A percentile compares a stretch with the other conserved stretches of the same genome.
phyloP scores from a whole-genome alignment of 2,329 filamentous ascomycete species.

The Elsinoe ampelina region DNA sequence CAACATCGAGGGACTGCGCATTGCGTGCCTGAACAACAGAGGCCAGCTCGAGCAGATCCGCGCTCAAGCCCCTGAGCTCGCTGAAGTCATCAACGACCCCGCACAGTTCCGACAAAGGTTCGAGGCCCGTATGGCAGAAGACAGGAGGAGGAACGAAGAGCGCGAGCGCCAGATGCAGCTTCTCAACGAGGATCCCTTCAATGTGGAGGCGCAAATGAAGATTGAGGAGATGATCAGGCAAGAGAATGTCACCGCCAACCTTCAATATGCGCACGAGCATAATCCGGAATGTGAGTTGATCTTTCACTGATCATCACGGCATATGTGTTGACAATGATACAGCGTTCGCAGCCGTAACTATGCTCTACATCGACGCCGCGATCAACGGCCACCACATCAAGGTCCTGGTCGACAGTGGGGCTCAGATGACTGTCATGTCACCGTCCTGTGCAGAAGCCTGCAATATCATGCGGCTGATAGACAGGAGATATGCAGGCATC shows the following conservation, averaged over 20 bases:
- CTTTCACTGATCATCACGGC: background rate
- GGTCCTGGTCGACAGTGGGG: constrained; percentile 93
- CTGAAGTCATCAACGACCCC: constrained; percentile 64
- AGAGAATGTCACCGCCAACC: constrained; percentile 85
- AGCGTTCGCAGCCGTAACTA: constrained; percentile 92
- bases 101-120: constrained; percentile 67
- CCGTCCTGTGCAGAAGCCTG: constrained; percentile 83
- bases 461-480: constrained; percentile 92
- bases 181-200: constrained; percentile 89
- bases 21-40: constrained; percentile 74
- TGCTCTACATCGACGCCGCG: constrained; percentile 92
- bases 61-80: constrained; percentile 65
- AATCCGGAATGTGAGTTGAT: constrained; percentile 75
- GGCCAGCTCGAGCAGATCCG: constrained; percentile 60
- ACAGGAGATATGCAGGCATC: constrained; percentile 83
- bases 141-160: constrained; percentile 63
- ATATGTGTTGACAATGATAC: constrained; percentile 5
- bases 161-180: constrained; percentile 73
- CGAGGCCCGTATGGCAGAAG: constrained; percentile 56
- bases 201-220: constrained; percentile 78
- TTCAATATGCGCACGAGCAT: constrained; percentile 94
- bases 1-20: constrained; percentile 70
- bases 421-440: constrained; percentile 98
- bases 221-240: constrained; percentile 98
- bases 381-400: constrained; percentile 91